Percentiles rank a stretch among this genome's conserved stretches.
These are phyloP conservation scores for Nakataea oryzae DNA, from an alignment of 2,329 filamentous ascomycete species.

Conservation along the genomic window DNA sequence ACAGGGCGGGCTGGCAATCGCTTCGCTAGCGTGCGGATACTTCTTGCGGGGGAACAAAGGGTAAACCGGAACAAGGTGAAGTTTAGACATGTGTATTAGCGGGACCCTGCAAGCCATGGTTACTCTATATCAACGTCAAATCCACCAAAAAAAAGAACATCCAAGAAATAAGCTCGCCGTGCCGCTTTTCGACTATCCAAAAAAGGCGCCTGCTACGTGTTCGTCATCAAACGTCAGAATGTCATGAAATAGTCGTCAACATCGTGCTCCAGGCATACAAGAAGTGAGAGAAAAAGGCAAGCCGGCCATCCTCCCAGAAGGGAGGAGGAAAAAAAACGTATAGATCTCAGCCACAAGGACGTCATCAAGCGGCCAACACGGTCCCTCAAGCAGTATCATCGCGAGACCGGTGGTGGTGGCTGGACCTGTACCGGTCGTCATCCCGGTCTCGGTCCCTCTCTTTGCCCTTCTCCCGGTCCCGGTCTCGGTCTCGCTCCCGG, in stretches of 20 bases:
- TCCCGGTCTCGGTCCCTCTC: slow-evolving; percentile 11
- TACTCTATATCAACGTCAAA: neutral
- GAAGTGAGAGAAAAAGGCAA: too few species aligned
- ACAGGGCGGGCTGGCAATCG: too few species aligned
- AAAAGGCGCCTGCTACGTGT: neutral
- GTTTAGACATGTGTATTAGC: neutral
- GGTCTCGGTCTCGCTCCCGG: slow-evolving; percentile 4
- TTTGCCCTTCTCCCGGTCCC: slow-evolving; percentile 12
- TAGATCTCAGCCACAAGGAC: neutral
- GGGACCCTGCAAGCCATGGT: neutral
- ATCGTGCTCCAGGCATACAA: neutral
- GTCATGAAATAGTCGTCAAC: neutral
- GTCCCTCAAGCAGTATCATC: neutral
- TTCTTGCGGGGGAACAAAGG: too few species aligned
- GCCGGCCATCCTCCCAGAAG: neutral
- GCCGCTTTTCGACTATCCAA: neutral
- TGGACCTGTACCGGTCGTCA: neutral
- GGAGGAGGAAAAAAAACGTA: neutral
- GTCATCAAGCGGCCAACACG: too few species aligned
- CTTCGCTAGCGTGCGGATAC: too few species aligned
- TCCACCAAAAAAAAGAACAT: neutral
- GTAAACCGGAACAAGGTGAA: too few species aligned
- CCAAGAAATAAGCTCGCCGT: neutral
- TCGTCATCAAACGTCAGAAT: neutral
- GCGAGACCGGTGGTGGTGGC: neutral